Percentiles rank a stretch among this genome's conserved stretches.
Evolutionary conservation across 352 stramenopile species (phyloP).

Genomic region (Pythium sukuiense): DNA sequence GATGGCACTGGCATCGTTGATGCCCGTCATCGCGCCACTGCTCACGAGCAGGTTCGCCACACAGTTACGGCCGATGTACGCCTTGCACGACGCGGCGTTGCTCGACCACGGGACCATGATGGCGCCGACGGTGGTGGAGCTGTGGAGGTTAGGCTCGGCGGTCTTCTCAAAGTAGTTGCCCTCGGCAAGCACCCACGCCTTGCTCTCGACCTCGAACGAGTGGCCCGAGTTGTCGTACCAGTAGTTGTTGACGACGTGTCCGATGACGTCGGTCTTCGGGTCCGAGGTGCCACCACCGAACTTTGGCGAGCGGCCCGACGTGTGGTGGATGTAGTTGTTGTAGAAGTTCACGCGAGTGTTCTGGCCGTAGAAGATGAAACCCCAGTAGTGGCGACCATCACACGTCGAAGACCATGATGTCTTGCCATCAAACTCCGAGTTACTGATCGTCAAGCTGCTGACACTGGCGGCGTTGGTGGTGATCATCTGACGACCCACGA

Average conservation of each 20-base stretch:
- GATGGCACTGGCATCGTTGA: background rate
- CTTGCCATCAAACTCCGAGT: slow-evolving; percentile 50
- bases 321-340: slow-evolving; percentile 42
- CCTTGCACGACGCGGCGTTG: slow-evolving; percentile 25
- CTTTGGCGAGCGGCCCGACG: slow-evolving; percentile 41
- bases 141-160: slow-evolving; percentile 19
- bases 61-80: slow-evolving; percentile 31
- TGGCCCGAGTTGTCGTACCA: slow-evolving; percentile 42
- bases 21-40: slow-evolving; percentile 17
- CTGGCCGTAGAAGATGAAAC: slow-evolving; percentile 34
- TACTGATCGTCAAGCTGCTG: slow-evolving; percentile 41
- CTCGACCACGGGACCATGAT: slow-evolving; percentile 19
- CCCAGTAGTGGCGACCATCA: slow-evolving; percentile 56
- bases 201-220: slow-evolving; percentile 38
- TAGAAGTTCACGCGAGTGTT: slow-evolving; percentile 31
- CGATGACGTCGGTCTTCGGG: slow-evolving; percentile 19
- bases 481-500: slow-evolving; percentile 43
- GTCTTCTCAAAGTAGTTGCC: slow-evolving; percentile 51
- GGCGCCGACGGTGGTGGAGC: slow-evolving; percentile 4
- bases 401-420: slow-evolving; percentile 39
- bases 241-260: slow-evolving; percentile 46
- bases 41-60: slow-evolving; percentile 29
- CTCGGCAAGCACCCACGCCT: slow-evolving; percentile 39
- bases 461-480: slow-evolving; percentile 33
- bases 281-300: slow-evolving; percentile 16